phyloP scores from a whole-genome alignment of 768 basidiomycete genomes.

The Lactifluus subvellereus region DNA sequence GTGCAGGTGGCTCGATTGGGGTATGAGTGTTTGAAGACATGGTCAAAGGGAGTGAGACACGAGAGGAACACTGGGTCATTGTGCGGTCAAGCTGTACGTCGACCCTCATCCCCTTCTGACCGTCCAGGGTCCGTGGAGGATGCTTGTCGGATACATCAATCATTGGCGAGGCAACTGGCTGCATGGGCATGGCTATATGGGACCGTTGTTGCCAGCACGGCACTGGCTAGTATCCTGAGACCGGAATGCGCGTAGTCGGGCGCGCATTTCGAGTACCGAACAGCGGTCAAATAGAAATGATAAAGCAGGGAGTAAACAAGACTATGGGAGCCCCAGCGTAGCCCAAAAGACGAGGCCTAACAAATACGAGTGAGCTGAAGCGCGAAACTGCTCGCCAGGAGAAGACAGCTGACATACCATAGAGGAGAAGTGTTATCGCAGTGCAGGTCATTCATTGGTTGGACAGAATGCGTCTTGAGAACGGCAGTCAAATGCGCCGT shows the following conservation, averaged over 20 bases:
- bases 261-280: slow-evolving; percentile 23
- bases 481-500: slow-evolving; percentile 40
- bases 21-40: not conserved
- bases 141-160: not conserved
- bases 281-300: slow-evolving; percentile 43
- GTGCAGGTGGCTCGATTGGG: not conserved
- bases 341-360: slow-evolving; percentile 58
- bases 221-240: not conserved
- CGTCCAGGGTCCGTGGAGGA: not conserved
- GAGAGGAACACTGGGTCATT: slow-evolving; percentile 10
- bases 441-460: slow-evolving; percentile 46
- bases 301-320: slow-evolving; percentile 46
- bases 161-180: not conserved
- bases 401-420: slow-evolving; percentile 40
- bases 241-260: not conserved
- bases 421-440: slow-evolving; percentile 55
- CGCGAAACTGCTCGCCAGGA: not conserved
- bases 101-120: not conserved
- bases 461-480: slow-evolving; percentile 40
- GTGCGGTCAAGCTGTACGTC: slow-evolving; percentile 6
- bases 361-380: not conserved
- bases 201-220: not conserved
- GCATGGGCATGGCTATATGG: not conserved
- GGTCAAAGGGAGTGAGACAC: not conserved
- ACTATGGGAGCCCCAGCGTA: slow-evolving; percentile 55